Evolutionary conservation across 495 filamentous ascomycete species (phyloP).

Genomic region (Chaetomium fimeti): DNA sequence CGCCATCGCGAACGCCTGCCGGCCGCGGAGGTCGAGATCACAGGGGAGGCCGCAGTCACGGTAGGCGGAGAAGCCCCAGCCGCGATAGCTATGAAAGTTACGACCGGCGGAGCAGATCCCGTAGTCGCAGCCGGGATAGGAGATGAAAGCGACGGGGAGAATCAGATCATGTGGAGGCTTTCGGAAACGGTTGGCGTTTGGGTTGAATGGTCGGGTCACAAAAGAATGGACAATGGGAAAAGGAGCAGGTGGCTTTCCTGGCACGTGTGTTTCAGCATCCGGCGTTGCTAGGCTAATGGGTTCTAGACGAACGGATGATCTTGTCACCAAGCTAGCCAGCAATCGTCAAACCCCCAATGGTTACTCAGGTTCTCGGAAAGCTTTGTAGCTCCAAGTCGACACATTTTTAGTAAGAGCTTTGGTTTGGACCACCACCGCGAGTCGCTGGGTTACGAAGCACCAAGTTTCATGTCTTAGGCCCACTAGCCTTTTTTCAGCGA

Average conservation of each 20-base stretch:
- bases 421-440: no score
- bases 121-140: conserved; percentile 32
- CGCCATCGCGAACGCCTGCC: conserved; percentile 52
- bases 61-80: conserved; percentile 56
- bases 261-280: conserved; percentile 8
- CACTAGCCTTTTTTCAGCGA: background rate
- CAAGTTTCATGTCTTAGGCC: background rate
- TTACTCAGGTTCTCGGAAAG: background rate
- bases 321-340: background rate
- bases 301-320: conserved; percentile 5
- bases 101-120: conserved; percentile 34
- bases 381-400: background rate
- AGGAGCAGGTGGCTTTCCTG: conserved; percentile 3
- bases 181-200: conserved; percentile 17
- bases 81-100: conserved; percentile 58
- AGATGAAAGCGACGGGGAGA: conserved; percentile 16
- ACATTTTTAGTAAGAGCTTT: background rate
- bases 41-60: conserved; percentile 43
- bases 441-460: background rate
- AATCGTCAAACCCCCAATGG: background rate
- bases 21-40: conserved; percentile 40
- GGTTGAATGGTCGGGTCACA: background rate
- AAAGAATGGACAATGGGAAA: conserved; percentile 10
- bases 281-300: conserved; percentile 22
- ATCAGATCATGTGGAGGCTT: background rate